Percentiles rank a stretch among this genome's conserved stretches.
These are phyloP conservation scores for Ligustrum vulgare DNA, from an alignment of 257 asterid genomes.

Conservation along the genomic window DNA sequence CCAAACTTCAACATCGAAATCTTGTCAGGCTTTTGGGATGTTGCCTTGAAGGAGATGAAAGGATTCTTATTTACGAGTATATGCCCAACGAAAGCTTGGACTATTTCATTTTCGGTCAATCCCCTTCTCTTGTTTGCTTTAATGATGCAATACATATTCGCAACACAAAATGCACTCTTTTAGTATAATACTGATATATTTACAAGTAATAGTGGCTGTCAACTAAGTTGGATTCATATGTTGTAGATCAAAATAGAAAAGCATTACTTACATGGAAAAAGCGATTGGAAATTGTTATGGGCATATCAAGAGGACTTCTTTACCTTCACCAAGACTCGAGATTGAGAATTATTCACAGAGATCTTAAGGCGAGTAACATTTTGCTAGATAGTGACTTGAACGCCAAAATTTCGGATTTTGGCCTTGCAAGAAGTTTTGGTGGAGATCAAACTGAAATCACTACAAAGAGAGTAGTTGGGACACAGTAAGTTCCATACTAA, in stretches of 20 bases:
- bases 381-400: no score
- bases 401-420: neutral
- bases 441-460: neutral
- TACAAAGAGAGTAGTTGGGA: neutral
- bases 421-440: neutral
- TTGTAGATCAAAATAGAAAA: neutral
- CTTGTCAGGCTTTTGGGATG: neutral
- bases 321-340: neutral
- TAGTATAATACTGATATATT: no score
- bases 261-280: neutral
- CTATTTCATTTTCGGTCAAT: neutral
- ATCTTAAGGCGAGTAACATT: neutral
- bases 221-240: neutral
- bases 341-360: neutral
- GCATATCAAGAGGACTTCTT: neutral
- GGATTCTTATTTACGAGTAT: neutral
- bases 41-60: neutral
- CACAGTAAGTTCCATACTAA: neutral
- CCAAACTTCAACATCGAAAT: conserved; percentile 25
- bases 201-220: no score
- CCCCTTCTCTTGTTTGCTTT: neutral
- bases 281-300: neutral
- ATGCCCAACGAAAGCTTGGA: neutral
- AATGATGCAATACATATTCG: no score
- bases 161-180: neutral